A percentile compares a stretch with the other conserved stretches of the same genome.
phyloP scores from a whole-genome alignment of 768 basidiomycete genomes.

The Lactarius evosmus region DNA sequence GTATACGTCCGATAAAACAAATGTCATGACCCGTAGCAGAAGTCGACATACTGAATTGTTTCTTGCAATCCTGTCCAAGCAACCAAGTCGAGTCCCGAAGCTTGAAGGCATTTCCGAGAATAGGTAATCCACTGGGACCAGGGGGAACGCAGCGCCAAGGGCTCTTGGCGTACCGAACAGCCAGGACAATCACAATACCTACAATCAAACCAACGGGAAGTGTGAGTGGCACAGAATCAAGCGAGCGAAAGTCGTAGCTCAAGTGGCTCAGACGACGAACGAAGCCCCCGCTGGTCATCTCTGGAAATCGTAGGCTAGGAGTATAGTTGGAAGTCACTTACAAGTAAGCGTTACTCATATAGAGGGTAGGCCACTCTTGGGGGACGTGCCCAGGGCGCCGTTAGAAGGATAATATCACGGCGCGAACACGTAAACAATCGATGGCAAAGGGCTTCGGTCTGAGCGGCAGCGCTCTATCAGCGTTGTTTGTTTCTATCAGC shows the following conservation, averaged over 20 bases:
- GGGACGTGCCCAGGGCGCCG: too few species aligned
- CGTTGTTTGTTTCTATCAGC: too few species aligned
- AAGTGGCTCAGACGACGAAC: background rate
- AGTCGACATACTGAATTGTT: background rate
- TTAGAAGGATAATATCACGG: too few species aligned
- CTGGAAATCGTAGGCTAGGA: background rate
- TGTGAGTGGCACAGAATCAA: background rate
- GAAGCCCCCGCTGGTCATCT: background rate
- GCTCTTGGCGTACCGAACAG: background rate
- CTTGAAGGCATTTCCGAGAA: slow-evolving; percentile 4
- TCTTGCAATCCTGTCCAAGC: background rate
- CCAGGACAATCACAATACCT: background rate
- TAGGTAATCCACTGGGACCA: slow-evolving; percentile 4
- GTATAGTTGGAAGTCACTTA: background rate
- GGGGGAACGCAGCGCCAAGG: slow-evolving; percentile 15
- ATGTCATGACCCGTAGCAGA: background rate
- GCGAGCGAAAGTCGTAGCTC: background rate
- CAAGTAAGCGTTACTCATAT: background rate
- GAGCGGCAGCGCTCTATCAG: too few species aligned
- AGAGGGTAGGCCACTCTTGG: background rate
- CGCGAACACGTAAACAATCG: too few species aligned
- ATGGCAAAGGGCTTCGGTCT: too few species aligned
- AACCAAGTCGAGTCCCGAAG: slow-evolving; percentile 9
- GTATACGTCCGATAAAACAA: background rate
- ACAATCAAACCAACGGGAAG: background rate